Evolutionary conservation across 2,329 filamentous ascomycete species (phyloP).

Genomic region (Neofusicoccum kwambonambiense): DNA sequence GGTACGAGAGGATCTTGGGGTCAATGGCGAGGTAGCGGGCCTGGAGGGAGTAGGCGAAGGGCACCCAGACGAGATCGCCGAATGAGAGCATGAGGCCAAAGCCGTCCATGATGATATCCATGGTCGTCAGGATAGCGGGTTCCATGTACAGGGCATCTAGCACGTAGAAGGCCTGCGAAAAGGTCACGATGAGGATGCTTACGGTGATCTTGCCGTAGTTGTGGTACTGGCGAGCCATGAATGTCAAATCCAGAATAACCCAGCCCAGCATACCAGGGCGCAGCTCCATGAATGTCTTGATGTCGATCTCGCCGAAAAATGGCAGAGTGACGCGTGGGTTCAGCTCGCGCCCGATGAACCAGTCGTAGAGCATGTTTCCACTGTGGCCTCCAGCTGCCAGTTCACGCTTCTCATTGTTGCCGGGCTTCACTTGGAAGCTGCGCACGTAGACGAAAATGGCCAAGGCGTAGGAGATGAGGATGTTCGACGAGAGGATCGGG

Average conservation of each 20-base stretch:
- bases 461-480: constrained; percentile 70
- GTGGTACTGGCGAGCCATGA: constrained; percentile 83
- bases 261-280: constrained; percentile 90
- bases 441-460: constrained; percentile 77
- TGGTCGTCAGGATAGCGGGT: constrained; percentile 83
- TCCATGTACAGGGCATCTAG: constrained; percentile 87
- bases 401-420: constrained; percentile 70
- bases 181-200: constrained; percentile 76
- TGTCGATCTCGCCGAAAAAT: constrained; percentile 79
- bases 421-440: constrained; percentile 78
- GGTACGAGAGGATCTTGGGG: constrained; percentile 72
- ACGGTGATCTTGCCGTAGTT: constrained; percentile 81
- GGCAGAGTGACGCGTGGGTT: constrained; percentile 83
- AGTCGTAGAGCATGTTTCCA: constrained; percentile 89
- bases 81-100: constrained; percentile 96
- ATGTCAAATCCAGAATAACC: constrained; percentile 81
- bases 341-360: constrained; percentile 93
- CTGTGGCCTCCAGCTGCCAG: constrained; percentile 78
- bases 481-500: constrained; percentile 79
- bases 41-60: constrained; percentile 83
- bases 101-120: constrained; percentile 89
- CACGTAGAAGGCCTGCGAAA: constrained; percentile 78
- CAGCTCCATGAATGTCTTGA: constrained; percentile 87
- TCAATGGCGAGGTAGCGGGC: constrained; percentile 80
- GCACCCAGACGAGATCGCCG: constrained; percentile 89